Evolutionary conservation across 2,329 filamentous ascomycete genomes (phyloP), one percentile per base, ranked within the genome.

Genomic region (Talaromyces atroroseus): DNA sequence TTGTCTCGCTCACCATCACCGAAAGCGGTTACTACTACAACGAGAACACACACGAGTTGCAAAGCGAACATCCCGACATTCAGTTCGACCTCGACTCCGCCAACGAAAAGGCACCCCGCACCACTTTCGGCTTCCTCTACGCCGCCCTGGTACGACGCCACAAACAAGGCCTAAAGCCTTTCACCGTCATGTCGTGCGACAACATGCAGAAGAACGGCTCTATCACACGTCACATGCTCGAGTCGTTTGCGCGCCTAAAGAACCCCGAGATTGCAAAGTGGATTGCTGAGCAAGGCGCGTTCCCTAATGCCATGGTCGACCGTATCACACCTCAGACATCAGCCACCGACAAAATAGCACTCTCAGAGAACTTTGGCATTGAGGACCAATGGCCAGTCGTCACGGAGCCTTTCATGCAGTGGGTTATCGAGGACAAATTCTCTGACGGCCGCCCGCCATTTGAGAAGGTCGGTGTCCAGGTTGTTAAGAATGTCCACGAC

Each of bases 1-100:
- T 81, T 59, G 79, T 81, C 32, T 81, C 79, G 16, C 65, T 81
- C 66, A 81, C 79, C 64, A 81, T 81, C 65, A 81, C 79, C 45
- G 79, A 81, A 71, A 79, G 76, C 63, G 79, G 79, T 60, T 81
- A 81, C 75, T 81, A 78, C 71, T 80, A 81, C 72, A 80, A 81
- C 65, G 79, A 81, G 65, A 80, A 81, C 73, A 78, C 78, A n/a
- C 79, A 81, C 70, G 68, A 80, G 70, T 71, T 81, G 57, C 67
- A 75, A 59, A 65, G 66, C 36, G 73, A 80, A 45, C 71, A 80
- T 65, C 69, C 77, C 8, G 78, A 81, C 62, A 80, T 81, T 52
- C 71, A 75, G 62, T 71, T 69, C 62, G 79, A 81, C 62, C 69
- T 80, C 23, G 59, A 70, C 55, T 64, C 68, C 6, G 72, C 71